Conservation (phyloP, 1,284 basidiomycete species). For the Boletus mariae region DNA sequence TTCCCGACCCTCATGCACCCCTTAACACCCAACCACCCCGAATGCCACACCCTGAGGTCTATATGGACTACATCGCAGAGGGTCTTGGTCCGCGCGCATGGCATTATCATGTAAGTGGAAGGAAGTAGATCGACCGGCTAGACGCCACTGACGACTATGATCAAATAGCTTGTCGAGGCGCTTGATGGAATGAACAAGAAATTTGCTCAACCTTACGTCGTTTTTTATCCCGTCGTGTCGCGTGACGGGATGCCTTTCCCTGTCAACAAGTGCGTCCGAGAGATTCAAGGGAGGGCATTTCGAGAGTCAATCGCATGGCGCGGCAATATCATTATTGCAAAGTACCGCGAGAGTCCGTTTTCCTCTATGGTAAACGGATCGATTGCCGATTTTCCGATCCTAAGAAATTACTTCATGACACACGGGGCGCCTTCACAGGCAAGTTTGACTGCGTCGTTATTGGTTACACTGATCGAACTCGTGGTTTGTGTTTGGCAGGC, state of each 20-base stretch:
- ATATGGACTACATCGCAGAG: slow-evolving; percentile 81
- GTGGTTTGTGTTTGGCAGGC: slow-evolving; percentile 27
- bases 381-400: slow-evolving; percentile 76
- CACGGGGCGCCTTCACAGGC: slow-evolving; percentile 48
- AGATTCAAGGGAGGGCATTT: slow-evolving; percentile 63
- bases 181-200: slow-evolving; percentile 75
- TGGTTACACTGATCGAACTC: slow-evolving; percentile 24
- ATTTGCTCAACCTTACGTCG: slow-evolving; percentile 71
- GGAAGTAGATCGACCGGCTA: slow-evolving; percentile 3
- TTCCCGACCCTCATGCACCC: slow-evolving; percentile 43
- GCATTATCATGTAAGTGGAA: slow-evolving; percentile 59
- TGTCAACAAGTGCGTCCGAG: slow-evolving; percentile 66
- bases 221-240: slow-evolving; percentile 71
- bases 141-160: slow-evolving; percentile 16
- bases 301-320: slow-evolving; percentile 66
- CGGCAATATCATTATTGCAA: slow-evolving; percentile 72
- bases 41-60: slow-evolving; percentile 75
- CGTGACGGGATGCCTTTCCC: slow-evolving; percentile 77
- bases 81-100: slow-evolving; percentile 61
- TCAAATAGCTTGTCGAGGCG: slow-evolving; percentile 59
- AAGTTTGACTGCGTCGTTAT: slow-evolving; percentile 25
- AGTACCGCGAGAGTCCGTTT: slow-evolving; percentile 68
- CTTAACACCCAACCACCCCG: slow-evolving; percentile 43
- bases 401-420: slow-evolving; percentile 72
- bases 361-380: slow-evolving; percentile 65